Percentiles rank a stretch among this genome's conserved stretches.
Evolutionary conservation across 2,329 filamentous ascomycete genomes (phyloP).

Genomic region (Monilinia fructigena): DNA sequence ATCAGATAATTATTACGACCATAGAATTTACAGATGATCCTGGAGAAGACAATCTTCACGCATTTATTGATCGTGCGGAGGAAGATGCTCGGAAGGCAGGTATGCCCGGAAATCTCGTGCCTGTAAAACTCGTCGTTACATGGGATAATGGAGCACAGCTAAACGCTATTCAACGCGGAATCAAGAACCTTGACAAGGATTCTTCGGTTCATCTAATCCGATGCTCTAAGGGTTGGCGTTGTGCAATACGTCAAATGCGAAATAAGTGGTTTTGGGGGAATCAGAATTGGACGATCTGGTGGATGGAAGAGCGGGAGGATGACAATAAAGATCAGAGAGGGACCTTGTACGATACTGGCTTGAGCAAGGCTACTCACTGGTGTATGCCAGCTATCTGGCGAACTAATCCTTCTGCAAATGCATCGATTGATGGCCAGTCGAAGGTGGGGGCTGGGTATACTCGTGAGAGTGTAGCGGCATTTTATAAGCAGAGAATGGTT

Average conservation of each 20-base stretch:
- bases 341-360: neutral
- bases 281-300: slow-evolving; percentile 11
- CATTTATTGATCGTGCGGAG: slow-evolving; percentile 10
- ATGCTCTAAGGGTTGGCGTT: neutral
- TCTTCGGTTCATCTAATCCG: neutral
- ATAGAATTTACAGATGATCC: slow-evolving; percentile 10
- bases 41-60: neutral
- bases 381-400: neutral
- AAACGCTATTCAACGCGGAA: no score
- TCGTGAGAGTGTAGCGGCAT: neutral
- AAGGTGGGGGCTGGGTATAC: neutral
- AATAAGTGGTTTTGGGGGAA: neutral
- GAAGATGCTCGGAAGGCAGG: neutral
- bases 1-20: neutral
- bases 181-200: neutral
- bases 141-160: neutral
- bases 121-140: neutral
- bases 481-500: neutral
- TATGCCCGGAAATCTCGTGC: neutral
- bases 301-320: neutral
- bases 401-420: neutral
- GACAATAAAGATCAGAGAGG: neutral
- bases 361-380: neutral
- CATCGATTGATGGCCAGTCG: neutral
- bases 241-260: neutral